Evolutionary conservation across 805 yeast genomes (phyloP), one percentile per base, ranked within the genome.

Genomic region (Kodamaea neixiangensis): DNA sequence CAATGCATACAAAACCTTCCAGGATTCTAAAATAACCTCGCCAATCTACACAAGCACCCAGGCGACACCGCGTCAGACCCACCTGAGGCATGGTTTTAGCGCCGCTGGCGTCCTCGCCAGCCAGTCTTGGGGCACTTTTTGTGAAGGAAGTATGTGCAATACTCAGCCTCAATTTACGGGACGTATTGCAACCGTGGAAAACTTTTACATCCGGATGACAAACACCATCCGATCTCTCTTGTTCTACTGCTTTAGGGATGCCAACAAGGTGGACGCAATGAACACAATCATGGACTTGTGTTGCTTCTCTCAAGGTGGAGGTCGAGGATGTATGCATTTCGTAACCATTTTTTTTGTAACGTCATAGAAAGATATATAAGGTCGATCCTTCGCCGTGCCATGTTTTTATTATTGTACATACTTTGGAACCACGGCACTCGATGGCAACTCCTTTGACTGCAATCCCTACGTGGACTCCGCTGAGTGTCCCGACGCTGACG

Each of bases 401-500:
- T 25, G 31, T 25, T 25, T 25, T 25, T 25, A 5, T 25, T 5
- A 25, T 13, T 25, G 31, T 22, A 22, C 29, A 25, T 7, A 9
- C 3, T 9, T 25, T 25, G 31, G 31, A 3, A 25, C 31, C 31
- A n/a, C n/a, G n/a, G n/a, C n/a, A n/a, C n/a, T 13, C 10, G 10
- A 25, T 25, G 31, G 31, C 31, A 25, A 9, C 31, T 25, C 11
- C 7, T 25, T 25, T 25, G 10, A 25, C 31, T 7, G 31, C 31
- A 13, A 10, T 25, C 11, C 31, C 31, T 20, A 42, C 56, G 13
- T 67, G 70, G 70, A 49, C 68, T 3, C 66, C 72, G 7, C 52
- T 62, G 17, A 33, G 52, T 1, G 54, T 58, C 37, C 66, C 75
- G 1, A 61, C 69, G 3, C 54, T 65, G 1, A 68, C 75, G 0